Evolutionary conservation across 78 protist species (phyloP), one percentile per base, ranked within the genome.

Genomic region (Polysphondylium violaceum): DNA sequence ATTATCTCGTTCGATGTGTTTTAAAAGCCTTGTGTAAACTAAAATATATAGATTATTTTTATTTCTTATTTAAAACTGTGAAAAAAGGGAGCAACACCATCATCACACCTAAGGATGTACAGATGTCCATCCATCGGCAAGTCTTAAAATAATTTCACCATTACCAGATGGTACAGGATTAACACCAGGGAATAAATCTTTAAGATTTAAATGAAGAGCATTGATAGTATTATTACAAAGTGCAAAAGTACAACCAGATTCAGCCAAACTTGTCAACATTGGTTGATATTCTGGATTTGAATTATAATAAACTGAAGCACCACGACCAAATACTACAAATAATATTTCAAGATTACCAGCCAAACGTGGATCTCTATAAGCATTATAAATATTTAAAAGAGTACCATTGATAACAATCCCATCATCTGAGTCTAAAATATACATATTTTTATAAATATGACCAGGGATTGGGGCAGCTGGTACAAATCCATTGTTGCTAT

Each of bases 121-220:
- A 29, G 51, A 38, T 38, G 73, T 17, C 73, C 73, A 65, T 23
- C 73, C 73, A 36, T 65, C 73, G n/a, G n/a, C 51, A n/a, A 65
- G 29, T 65, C 73, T 65, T 29, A 65, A n/a, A 38, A 65, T 65
- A 33, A 65, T 65, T 65, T 65, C 73, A 65, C 73, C 73, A 65
- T 65, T 65, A 7, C 73, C 73, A 38, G 73, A 65, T 65, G 73
- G 73, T 7, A 65, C 73, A 38, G 73, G 73, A n/a, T 65, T 36
- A 36, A 65, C 73, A 65, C 50, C 44, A 23, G 44, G 73, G 51
- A 65, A 65, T 65, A 65, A 65, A 19, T 65, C 31, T 14, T n/a
- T 21, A 29, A 38, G 23, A 36, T 65, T 40, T 4, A 65, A 21
- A 38, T 65, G 73, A 25, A n/a, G 40, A 7, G 53, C 73, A 38